Conservation (phyloP, 1,284 basidiomycete genomes). For the Melanopsichium pennsylvanicum region DNA sequence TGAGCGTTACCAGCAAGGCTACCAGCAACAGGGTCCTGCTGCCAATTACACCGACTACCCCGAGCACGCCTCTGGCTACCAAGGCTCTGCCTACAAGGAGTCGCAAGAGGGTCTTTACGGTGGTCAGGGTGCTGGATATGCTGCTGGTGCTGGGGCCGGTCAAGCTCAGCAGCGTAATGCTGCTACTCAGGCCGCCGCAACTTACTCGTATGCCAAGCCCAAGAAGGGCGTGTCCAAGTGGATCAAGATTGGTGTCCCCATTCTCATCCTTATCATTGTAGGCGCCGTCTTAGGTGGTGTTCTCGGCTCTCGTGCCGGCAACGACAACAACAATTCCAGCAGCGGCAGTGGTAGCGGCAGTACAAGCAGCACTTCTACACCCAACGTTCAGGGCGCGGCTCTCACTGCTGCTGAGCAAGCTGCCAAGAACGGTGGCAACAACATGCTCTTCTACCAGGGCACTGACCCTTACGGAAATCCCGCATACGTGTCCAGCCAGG, state of each 20-base stretch:
- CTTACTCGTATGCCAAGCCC: constrained; percentile 59
- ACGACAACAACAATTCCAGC: constrained; percentile 67
- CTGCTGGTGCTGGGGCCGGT: constrained; percentile 12
- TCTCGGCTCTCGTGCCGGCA: constrained; percentile 71
- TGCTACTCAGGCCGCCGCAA: constrained; percentile 41
- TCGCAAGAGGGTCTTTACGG: constrained; percentile 35
- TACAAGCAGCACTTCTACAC: constrained; percentile 17
- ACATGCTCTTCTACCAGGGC: constrained; percentile 72
- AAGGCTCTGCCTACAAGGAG: constrained; percentile 42
- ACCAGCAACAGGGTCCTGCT: constrained; percentile 13
- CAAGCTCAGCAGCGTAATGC: constrained; percentile 25
- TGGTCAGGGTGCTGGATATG: constrained; percentile 18
- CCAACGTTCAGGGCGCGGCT: constrained; percentile 43
- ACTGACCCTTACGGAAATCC: constrained; percentile 80
- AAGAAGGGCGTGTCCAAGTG: constrained; percentile 56
- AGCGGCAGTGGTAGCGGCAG: constrained; percentile 53
- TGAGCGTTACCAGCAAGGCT: constrained; percentile 50
- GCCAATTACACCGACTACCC: constrained; percentile 47
- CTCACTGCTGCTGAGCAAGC: constrained; percentile 71
- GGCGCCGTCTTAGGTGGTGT: constrained; percentile 79
- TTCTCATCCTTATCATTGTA: constrained; percentile 64
- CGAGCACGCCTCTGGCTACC: constrained; percentile 37
- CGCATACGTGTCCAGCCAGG: constrained; percentile 83
- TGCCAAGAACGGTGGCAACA: constrained; percentile 73
- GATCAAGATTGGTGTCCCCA: constrained; percentile 56